A percentile compares a stretch with the other conserved stretches of the same genome.
These are phyloP conservation scores for Thermoascus crustaceus DNA, from an alignment of 2,329 filamentous ascomycete species.

Conservation along the genomic window DNA sequence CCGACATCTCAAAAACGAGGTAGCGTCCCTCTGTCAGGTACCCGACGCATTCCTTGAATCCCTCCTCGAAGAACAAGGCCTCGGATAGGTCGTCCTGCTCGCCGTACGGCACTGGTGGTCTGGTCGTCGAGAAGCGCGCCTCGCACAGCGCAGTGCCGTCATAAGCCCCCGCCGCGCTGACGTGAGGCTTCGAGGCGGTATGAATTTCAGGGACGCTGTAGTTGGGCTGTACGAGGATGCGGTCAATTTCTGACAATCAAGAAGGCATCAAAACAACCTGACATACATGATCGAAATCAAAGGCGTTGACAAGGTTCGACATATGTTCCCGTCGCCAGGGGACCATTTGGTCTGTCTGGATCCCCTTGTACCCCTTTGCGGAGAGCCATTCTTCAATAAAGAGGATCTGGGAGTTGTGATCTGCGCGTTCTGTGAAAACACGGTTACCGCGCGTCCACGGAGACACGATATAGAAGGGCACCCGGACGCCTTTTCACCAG, in stretches of 20 bases:
- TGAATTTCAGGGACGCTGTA: constrained; percentile 42
- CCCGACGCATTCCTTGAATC: constrained; percentile 47
- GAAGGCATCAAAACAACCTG: background rate
- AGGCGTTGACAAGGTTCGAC: constrained; percentile 42
- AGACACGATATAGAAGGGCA: constrained; percentile 50
- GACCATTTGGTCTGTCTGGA: constrained; percentile 37
- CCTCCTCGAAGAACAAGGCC: constrained; percentile 40
- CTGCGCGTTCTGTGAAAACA: constrained; percentile 47
- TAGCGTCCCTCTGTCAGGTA: constrained; percentile 49
- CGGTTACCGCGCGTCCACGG: constrained; percentile 48
- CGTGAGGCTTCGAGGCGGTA: constrained; percentile 36
- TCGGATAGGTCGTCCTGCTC: constrained; percentile 28
- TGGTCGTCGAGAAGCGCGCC: constrained; percentile 26
- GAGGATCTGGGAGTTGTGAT: constrained; percentile 49
- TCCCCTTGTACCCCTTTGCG: constrained; percentile 34
- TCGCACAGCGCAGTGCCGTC: constrained; percentile 41
- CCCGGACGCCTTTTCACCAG: constrained; percentile 35
- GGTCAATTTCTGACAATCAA: background rate
- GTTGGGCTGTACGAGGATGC: constrained; percentile 34
- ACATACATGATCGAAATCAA: constrained; percentile 36
- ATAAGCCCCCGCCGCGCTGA: constrained; percentile 35
- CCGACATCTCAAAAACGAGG: constrained; percentile 42
- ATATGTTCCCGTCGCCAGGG: constrained; percentile 41
- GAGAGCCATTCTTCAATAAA: constrained; percentile 47
- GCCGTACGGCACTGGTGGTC: constrained; percentile 44